phyloP scores from a whole-genome alignment of 1,139 yeast genomes.

The Kluyveromyces sp. region DNA sequence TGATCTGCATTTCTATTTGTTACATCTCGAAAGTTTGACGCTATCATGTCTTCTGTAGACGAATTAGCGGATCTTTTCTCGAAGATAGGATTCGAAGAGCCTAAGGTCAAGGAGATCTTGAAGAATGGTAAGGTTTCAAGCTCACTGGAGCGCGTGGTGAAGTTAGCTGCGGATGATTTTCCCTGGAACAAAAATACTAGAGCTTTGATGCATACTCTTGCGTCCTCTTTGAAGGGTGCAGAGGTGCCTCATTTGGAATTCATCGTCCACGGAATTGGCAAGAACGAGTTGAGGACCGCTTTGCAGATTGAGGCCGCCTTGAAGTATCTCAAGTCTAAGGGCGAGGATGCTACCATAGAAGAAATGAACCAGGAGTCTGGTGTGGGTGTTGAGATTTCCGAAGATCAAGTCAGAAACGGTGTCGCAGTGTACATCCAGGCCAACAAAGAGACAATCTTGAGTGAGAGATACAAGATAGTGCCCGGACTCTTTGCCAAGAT shows the following conservation, averaged over 20 bases:
- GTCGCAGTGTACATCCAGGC: slow-evolving; percentile 55
- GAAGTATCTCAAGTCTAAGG: slow-evolving; percentile 52
- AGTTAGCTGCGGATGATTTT: slow-evolving; percentile 33
- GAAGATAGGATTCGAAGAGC: slow-evolving; percentile 62
- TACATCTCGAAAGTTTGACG: not conserved
- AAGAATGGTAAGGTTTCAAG: slow-evolving; percentile 80
- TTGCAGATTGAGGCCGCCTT: slow-evolving; percentile 79
- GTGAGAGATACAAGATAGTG: slow-evolving; percentile 70
- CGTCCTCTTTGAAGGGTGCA: slow-evolving; percentile 50
- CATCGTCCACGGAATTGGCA: slow-evolving; percentile 54
- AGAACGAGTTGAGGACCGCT: slow-evolving; percentile 55
- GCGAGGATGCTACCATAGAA: slow-evolving; percentile 36
- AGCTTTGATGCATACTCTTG: slow-evolving; percentile 68
- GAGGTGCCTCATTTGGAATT: slow-evolving; percentile 39
- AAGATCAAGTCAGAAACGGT: slow-evolving; percentile 52
- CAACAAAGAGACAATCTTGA: slow-evolving; percentile 51
- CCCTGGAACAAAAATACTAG: slow-evolving; percentile 45
- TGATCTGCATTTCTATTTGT: too few species aligned
- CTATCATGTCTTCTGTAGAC: slow-evolving; percentile 33
- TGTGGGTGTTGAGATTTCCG: slow-evolving; percentile 70
- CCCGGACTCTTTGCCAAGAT: slow-evolving; percentile 73
- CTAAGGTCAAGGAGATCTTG: slow-evolving; percentile 63
- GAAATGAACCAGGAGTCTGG: slow-evolving; percentile 63
- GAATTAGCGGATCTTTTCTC: slow-evolving; percentile 43
- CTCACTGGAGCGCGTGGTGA: slow-evolving; percentile 55